Base-by-base conservation (phyloP, 73 alveolate genomes). In the Stentor roeselii region DNA sequence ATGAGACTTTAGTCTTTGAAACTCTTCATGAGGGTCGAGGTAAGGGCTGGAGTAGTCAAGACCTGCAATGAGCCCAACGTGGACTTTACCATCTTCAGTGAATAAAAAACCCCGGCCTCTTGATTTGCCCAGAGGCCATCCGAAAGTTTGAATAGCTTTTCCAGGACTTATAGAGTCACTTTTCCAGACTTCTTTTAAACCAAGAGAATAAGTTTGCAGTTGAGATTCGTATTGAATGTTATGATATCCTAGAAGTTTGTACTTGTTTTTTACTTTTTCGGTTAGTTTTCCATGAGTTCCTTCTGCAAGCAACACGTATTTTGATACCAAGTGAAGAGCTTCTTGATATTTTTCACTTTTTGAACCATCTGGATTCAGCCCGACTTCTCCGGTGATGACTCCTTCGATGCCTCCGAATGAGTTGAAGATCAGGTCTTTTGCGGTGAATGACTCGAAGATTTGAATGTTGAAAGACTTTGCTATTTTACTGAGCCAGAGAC, bases 391-490 rank as follows among this genome's bases (percentile, higher is more conserved):
- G 15, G 97, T 90, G 50, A 85, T 85, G 3, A 94, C 88, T 78
- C 98, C 98, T 3, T 90, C 95, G 32, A 94, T 95, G 58, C 91
- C 83, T 75, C 97, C 99, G 36, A 88, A 90, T 3, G 84, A 87
- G 59, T 88, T 86, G 59, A 58, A 78, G 50, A 82, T 75, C 31
- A 90, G 74, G 74, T 84, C 85, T n/a, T 36, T 21, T 14, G 89
- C 84, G 0, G 90, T 3, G 21, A 84, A 83, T 41, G 98, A 97
- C 75, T 98, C 92, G 82, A 89, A 92, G 36, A 95, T 92, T 78
- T 95, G 98, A 3, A 96, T 98, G 35, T 98, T 99, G 59, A 92
- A 39, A 14, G 75, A 95, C 75, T 95, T 97, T 2, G 98, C 99
- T 76, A 91, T 77, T 82, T 92, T 97, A 2, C 95, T 97, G 83